Conservation (phyloP, 768 basidiomycete genomes). For the Leccinum longicurvipes region DNA sequence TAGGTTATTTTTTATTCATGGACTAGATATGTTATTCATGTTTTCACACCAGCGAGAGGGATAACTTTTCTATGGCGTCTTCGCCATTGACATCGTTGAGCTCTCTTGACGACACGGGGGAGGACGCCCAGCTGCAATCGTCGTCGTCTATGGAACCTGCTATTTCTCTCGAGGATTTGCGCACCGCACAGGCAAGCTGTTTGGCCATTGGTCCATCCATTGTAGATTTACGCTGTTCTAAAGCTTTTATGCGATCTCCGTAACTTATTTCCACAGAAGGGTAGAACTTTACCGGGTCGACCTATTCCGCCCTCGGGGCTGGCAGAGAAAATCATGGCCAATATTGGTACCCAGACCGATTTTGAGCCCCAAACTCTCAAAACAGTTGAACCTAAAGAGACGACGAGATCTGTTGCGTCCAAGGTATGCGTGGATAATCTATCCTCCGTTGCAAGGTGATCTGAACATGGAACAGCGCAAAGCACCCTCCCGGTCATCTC, state of each 20-base stretch:
- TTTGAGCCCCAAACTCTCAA: slow-evolving; percentile 13
- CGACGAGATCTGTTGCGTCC: slow-evolving; percentile 11
- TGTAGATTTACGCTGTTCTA: slow-evolving; percentile 8
- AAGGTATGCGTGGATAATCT: slow-evolving; percentile 15
- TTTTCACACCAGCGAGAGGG: slow-evolving; percentile 14
- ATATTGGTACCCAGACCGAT: slow-evolving; percentile 31
- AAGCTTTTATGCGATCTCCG: slow-evolving; percentile 43
- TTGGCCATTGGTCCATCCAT: slow-evolving; percentile 1
- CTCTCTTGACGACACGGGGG: slow-evolving; percentile 61
- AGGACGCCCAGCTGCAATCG: slow-evolving; percentile 22
- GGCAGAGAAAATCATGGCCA: slow-evolving; percentile 16
- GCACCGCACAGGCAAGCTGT: slow-evolving; percentile 53
- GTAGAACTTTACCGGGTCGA: slow-evolving; percentile 1
- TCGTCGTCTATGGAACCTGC: slow-evolving; percentile 23
- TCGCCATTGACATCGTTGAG: slow-evolving; percentile 75
- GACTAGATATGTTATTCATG: not conserved
- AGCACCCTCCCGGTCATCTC: slow-evolving; percentile 20
- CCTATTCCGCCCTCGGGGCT: not conserved
- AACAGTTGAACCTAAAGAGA: slow-evolving; percentile 20
- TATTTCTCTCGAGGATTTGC: slow-evolving; percentile 47
- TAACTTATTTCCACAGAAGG: slow-evolving; percentile 14
- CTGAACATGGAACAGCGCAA: slow-evolving; percentile 28
- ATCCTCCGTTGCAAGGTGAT: not conserved
- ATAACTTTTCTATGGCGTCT: slow-evolving; percentile 51
- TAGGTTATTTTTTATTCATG: slow-evolving; percentile 27